Conservation (phyloP, 768 basidiomycete genomes). For the Naganishia antarctica region DNA sequence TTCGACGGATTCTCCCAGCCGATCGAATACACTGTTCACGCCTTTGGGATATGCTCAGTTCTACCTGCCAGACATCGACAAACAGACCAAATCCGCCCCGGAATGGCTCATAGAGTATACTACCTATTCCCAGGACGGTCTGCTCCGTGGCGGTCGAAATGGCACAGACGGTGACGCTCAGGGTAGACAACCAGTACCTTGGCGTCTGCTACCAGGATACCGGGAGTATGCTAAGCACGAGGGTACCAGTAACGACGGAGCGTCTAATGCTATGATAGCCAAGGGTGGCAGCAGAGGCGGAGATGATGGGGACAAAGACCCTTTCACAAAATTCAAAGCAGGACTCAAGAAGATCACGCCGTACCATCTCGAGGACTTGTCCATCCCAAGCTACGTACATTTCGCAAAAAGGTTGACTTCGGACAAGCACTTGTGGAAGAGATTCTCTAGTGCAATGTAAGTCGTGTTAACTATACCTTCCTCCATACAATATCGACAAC, state of each 20-base stretch:
- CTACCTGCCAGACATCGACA: slow-evolving; percentile 57
- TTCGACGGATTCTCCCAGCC: slow-evolving; percentile 61
- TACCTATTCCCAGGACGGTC: slow-evolving; percentile 56
- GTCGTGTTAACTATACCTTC: slow-evolving; percentile 13
- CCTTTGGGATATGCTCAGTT: slow-evolving; percentile 85
- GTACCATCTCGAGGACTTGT: slow-evolving; percentile 71
- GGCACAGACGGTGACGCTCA: slow-evolving; percentile 21
- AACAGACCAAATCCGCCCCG: slow-evolving; percentile 57
- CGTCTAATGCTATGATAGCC: not conserved
- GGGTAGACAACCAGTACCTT: slow-evolving; percentile 35
- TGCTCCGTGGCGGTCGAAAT: slow-evolving; percentile 50
- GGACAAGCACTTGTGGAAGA: slow-evolving; percentile 57
- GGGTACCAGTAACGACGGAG: no score
- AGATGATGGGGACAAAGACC: slow-evolving; percentile 43
- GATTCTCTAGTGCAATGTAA: slow-evolving; percentile 70
- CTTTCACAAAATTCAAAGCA: slow-evolving; percentile 47
- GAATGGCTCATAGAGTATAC: slow-evolving; percentile 72
- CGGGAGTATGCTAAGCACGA: slow-evolving; percentile 16
- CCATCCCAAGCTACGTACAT: slow-evolving; percentile 66
- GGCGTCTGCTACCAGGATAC: slow-evolving; percentile 41
- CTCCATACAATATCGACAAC: not conserved
- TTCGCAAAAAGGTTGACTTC: slow-evolving; percentile 59
- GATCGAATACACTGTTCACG: slow-evolving; percentile 64
- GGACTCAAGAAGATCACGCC: slow-evolving; percentile 54
- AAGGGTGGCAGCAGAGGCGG: slow-evolving; percentile 21